phyloP scores from a whole-genome alignment of 148 eudicot genomes.

The Rhododendron simsii region DNA sequence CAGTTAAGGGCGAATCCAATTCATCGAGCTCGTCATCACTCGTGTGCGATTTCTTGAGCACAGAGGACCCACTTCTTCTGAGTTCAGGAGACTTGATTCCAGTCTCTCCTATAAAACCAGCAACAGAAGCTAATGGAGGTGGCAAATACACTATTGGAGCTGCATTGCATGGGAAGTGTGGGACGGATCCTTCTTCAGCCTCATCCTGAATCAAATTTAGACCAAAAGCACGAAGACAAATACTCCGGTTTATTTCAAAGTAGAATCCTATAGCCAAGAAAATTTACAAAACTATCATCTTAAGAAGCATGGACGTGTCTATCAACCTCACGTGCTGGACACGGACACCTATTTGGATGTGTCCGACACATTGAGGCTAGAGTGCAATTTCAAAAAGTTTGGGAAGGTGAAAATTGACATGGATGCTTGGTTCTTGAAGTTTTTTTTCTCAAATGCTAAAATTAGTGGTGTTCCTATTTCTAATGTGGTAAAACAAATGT shows the following conservation, averaged over 20 bases:
- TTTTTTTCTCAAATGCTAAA: background rate
- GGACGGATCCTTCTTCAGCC: constrained; percentile 34
- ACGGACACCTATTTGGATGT: background rate
- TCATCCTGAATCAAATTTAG: constrained; percentile 41
- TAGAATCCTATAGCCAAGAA: background rate
- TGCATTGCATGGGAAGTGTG: constrained; percentile 56
- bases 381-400: background rate
- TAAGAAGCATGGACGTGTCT: background rate
- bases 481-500: background rate
- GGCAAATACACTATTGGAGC: constrained; percentile 52
- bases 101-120: constrained; percentile 32
- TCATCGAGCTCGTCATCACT: constrained; percentile 87
- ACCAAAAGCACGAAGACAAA: background rate
- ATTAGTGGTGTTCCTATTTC: background rate
- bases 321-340: background rate
- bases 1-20: constrained; percentile 61
- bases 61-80: constrained; percentile 52
- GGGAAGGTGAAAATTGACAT: background rate
- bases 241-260: background rate
- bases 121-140: constrained; percentile 50
- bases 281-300: background rate
- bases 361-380: background rate
- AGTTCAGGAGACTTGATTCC: constrained; percentile 37
- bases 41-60: constrained; percentile 73
- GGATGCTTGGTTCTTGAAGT: background rate